Evolutionary conservation across 768 basidiomycete species (phyloP).

Genomic region (Rhodosporidiobolus sp.): DNA sequence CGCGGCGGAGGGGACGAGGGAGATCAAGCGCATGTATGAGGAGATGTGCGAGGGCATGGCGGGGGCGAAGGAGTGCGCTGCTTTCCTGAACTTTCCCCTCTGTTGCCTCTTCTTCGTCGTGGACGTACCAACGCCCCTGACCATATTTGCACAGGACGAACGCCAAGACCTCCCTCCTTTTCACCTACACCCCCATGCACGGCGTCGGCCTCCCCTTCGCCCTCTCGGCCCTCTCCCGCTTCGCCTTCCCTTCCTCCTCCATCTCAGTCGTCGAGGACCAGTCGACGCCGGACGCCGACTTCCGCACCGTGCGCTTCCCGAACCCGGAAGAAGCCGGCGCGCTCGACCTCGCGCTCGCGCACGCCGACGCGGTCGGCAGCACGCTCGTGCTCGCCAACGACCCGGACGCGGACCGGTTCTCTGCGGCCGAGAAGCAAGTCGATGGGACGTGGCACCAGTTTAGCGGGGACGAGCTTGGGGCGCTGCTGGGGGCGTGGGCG

Average conservation of each 20-base stretch:
- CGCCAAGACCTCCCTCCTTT: constrained; percentile 53
- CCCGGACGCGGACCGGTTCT: constrained; percentile 60
- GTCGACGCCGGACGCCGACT: constrained; percentile 72
- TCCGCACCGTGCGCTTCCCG: constrained; percentile 78
- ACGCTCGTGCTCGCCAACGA: constrained; percentile 79
- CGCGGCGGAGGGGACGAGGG: constrained; percentile 53
- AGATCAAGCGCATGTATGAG: constrained; percentile 63
- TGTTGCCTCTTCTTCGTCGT: background rate
- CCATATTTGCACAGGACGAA: constrained; percentile 49
- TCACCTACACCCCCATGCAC: constrained; percentile 88
- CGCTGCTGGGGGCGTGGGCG: constrained; percentile 54
- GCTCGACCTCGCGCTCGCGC: constrained; percentile 62
- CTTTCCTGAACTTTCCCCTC: background rate
- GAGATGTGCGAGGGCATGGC: constrained; percentile 48
- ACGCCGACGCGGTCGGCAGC: constrained; percentile 58
- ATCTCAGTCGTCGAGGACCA: constrained; percentile 63
- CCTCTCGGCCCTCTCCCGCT: constrained; percentile 58
- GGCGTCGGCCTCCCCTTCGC: constrained; percentile 74
- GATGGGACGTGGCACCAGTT: constrained; percentile 64
- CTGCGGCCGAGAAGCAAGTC: constrained; percentile 19
- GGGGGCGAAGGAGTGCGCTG: constrained; percentile 5
- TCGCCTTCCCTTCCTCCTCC: constrained; percentile 58
- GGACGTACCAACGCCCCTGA: background rate
- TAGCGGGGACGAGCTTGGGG: constrained; percentile 80
- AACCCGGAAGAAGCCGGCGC: constrained; percentile 87